Evolutionary conservation across 2,329 filamentous ascomycete species (phyloP).

Genomic region (Alternaria sp.): DNA sequence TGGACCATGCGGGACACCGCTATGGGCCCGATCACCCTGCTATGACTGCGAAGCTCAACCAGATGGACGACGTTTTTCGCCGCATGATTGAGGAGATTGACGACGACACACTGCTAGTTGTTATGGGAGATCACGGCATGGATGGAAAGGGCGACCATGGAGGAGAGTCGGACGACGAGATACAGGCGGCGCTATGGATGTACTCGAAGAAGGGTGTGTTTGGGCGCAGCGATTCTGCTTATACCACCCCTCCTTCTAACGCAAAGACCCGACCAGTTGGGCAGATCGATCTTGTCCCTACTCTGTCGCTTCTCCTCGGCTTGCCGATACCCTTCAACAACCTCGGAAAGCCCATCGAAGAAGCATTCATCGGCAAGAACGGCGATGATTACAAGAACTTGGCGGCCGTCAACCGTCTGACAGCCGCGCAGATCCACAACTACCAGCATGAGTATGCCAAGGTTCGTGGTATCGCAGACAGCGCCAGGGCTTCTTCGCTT

Average conservation of each 20-base stretch:
- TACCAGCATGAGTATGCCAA: conserved; percentile 86
- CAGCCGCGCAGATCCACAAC: conserved; percentile 84
- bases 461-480: conserved; percentile 73
- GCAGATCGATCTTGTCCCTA: conserved; percentile 96
- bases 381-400: conserved; percentile 79
- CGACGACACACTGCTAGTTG: conserved; percentile 84
- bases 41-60: conserved; percentile 87
- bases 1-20: conserved; percentile 95
- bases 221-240: conserved; percentile 73
- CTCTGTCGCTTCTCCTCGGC: conserved; percentile 84
- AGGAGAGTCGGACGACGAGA: conserved; percentile 96
- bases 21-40: conserved; percentile 93
- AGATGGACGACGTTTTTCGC: conserved; percentile 86
- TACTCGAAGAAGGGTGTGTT: conserved; percentile 90
- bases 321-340: conserved; percentile 97
- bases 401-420: conserved; percentile 76
- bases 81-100: conserved; percentile 77
- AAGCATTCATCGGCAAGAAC: conserved; percentile 79
- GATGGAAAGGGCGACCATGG: conserved; percentile 96
- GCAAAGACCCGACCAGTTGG: conserved; percentile 78
- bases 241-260: conserved; percentile 66
- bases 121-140: conserved; percentile 99
- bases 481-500: conserved; percentile 63
- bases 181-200: conserved; percentile 97
- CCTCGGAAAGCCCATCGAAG: conserved; percentile 89